Percentiles rank a stretch among this genome's conserved stretches.
Conservation (phyloP, 371 early-diverging fungal genomes). For the Basidiobolus heterosporus region DNA sequence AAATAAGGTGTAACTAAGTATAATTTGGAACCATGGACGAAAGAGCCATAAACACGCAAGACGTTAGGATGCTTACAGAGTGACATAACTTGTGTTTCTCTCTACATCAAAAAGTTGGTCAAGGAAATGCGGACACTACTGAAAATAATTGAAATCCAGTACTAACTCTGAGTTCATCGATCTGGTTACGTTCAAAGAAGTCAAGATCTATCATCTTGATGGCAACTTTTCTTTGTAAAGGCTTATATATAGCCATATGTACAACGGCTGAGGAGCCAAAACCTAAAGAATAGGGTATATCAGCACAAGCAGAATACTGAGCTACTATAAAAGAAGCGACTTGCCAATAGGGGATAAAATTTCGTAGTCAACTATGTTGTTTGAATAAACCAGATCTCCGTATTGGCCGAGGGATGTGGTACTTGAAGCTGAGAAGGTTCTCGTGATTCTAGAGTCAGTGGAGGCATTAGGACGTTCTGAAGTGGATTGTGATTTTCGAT, state of each 20-base stretch:
- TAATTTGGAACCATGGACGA: constrained; percentile 61
- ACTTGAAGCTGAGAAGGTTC: no score
- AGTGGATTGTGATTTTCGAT: no score
- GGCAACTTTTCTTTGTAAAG: constrained; percentile 49
- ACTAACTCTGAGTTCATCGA: constrained; percentile 69
- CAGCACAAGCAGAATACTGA: no score
- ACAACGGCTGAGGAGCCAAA: constrained; percentile 82
- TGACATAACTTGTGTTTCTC: constrained; percentile 77
- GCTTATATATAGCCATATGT: constrained; percentile 61
- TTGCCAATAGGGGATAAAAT: no score
- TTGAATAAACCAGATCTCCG: no score
- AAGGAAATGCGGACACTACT: not conserved
- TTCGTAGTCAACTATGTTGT: no score
- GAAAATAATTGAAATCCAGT: not conserved
- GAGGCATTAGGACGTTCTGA: no score
- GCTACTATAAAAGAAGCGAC: no score
- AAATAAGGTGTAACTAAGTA: constrained; percentile 74
- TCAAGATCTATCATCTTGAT: constrained; percentile 83
- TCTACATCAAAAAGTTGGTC: constrained; percentile 19
- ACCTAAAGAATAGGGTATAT: constrained; percentile 38
- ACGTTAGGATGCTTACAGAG: constrained; percentile 73
- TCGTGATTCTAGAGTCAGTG: no score
- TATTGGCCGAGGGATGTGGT: no score
- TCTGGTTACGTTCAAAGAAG: constrained; percentile 83
- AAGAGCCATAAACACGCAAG: constrained; percentile 64